Base-by-base conservation (phyloP, 768 basidiomycete species). In the Clavulina sp. region DNA sequence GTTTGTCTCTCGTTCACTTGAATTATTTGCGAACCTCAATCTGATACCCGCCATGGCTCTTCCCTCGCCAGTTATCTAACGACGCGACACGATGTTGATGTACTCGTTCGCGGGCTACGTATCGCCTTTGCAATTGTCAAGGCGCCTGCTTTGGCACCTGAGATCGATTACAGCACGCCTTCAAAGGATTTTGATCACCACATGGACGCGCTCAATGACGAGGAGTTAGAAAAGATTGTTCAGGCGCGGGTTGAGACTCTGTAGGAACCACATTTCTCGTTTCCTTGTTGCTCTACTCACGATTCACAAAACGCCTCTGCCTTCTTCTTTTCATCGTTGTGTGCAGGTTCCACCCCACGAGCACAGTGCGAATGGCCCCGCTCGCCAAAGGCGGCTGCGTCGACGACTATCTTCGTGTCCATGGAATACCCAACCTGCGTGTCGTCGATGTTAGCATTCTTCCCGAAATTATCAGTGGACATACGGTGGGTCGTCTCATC, bases 381-480 rank as follows among this genome's bases (percentile, higher is more conserved):
- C 57, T 52, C 30, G 58, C 41, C 34, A 62, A 68, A 21, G 65
- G 61, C 4, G 70, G 72, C 4, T 71, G 72, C 0, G 63, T 75
- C 44, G 72, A 73, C 43, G 31, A 71, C 23, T 57, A 61, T 48
- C 52, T 75, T 52, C 54, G 61, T 23, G 72, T 76, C 32, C 63
- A 71, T 40, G 74, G 73, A 2, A 57, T 65, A 3, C 57, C 59
- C 49, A 64, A 66, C 47, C 63, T 75, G 46, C 52, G 73, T 18
- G 64, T 75, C 9, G 71, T 63, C n/a, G 73, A 75, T 55, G 73
- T 70, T 41, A 70, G 68, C 6, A 57, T 73, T 24, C 68, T 68
- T 51, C 71, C 73, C 36, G 66, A 60, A 32, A 60, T 73, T n/a
- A n/a, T n/a, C n/a, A n/a, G n/a, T n/a, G n/a, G n/a, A n/a, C 50